Evolutionary conservation across 148 eudicot genomes (phyloP), one percentile per base, ranked within the genome.

Genomic region (Cornus kousa): DNA sequence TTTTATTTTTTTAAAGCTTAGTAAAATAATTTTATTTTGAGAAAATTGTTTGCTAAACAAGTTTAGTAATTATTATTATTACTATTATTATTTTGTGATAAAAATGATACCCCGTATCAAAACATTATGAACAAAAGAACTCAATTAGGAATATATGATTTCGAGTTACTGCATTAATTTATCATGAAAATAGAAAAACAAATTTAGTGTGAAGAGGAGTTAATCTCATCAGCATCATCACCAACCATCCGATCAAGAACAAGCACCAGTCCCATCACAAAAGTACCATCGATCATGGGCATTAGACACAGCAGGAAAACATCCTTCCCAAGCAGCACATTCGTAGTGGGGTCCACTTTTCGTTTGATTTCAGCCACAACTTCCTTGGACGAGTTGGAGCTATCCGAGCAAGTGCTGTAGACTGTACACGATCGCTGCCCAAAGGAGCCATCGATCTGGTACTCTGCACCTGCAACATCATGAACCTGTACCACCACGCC

Each of bases 241-340:
- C 67, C 67, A 64, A 64, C 67, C 67, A 64, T 64, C 67, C 7
- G 67, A 64, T 64, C 67, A n/a, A 64, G 67, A 64, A 22, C 31
- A 7, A 64, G 28, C 23, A 64, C 67, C 67, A 64, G 7, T 22
- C 67, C 67, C 67, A 64, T 64, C 67, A 64, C 28, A 22, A 64
- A 64, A 64, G 67, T 31, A 22, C 24, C 0, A 22, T 64, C 67
- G 23, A 9, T 64, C 28, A n/a, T 22, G 22, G 67, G 24, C 67
- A 7, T 64, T n/a, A 64, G 23, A 22, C 67, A 64, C n/a, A 64
- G 67, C 67, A n/a, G 9, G 31, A 64, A 64, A 64, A 64, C 67
- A 19, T 64, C 67, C 12, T 22, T 64, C 28, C 67, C 67, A 20
- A 64, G 67, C 22, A 64, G 9, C 28, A 64, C 67, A 7, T 64